Evolutionary conservation across 345 rosid genomes (phyloP), one percentile per base, ranked within the genome.

Genomic region (Nephelium lappaceum): DNA sequence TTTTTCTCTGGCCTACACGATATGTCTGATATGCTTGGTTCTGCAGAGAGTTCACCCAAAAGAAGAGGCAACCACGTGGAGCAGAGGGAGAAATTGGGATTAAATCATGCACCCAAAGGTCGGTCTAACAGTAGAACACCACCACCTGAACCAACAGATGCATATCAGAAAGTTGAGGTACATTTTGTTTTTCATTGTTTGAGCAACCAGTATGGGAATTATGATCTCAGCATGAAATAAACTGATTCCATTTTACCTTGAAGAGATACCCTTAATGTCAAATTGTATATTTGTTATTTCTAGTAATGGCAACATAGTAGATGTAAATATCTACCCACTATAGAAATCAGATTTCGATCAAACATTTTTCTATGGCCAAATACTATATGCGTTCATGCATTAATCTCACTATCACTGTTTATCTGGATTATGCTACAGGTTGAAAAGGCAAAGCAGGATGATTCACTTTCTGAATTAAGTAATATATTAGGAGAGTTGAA

Each of bases 131-230:
- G 79, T 21, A 84, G 76, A 73, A 80, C 76, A 38, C 89, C 87
- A 1, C 82, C 80, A 15, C 84, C 90, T 38, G 98, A 91, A 83
- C 76, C 92, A 18, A 84, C 95, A 10, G 75, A 92, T 81, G 87
- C 98, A 57, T 71, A 77, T 75, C 95, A 94, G 88, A 89, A 81
- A 91, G 90, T 96, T 31, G 97, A 93, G 98, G 99, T 94, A 73
- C 47, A 91, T 75, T 36, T 67, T 67, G 53, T 38, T 69, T 19
- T 41, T 57, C 55, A 6, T 69, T 31, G 31, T 70, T 77, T 49
- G 19, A 53, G 74, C 18, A 38, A 45, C 53, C 60, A 43, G 10
- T 8, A 9, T 23, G 77, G 41, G 42, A 19, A 8, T 15, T 43
- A 79, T 58, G 55, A 76, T 14, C 45, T 67, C 38, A 49, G 36